phyloP scores from a whole-genome alignment of 106 monocot genomes.

The Dendrobium huoshanense region DNA sequence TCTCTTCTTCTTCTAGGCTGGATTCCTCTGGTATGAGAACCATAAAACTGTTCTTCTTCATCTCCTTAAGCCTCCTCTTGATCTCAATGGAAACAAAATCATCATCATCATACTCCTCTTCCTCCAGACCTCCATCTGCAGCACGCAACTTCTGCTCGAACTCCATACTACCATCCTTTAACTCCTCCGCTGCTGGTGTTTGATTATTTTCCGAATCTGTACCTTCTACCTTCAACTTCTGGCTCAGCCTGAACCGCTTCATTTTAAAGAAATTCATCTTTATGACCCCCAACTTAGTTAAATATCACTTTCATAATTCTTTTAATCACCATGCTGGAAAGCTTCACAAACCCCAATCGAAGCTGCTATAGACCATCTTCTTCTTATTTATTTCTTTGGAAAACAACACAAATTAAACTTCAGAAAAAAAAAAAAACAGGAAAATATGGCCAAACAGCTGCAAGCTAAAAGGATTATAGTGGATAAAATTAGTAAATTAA shows the following conservation, averaged over 20 bases:
- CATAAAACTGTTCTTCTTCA: conserved; percentile 96
- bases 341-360: neutral
- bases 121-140: conserved; percentile 9
- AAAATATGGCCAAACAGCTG: neutral
- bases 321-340: neutral
- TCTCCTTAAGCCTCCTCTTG: conserved; percentile 84
- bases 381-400: neutral
- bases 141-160: conserved; percentile 7
- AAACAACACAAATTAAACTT: neutral
- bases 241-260: conserved; percentile 23
- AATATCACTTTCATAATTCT: neutral
- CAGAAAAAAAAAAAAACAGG: too few species aligned
- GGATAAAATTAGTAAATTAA: neutral
- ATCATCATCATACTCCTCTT: conserved; percentile 48
- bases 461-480: neutral
- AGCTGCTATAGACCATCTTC: too few species aligned
- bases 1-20: conserved; percentile 49
- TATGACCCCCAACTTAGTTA: neutral
- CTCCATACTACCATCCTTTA: conserved; percentile 17
- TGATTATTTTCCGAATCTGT: conserved; percentile 11
- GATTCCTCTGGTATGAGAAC: conserved; percentile 85
- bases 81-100: conserved; percentile 94
- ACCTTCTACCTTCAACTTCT: conserved; percentile 20
- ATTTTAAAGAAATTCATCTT: conserved; percentile 74
- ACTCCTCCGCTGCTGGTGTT: neutral